Base-by-base conservation (phyloP, 176 grass and related monocot genomes). In the Zoysia pacifica region DNA sequence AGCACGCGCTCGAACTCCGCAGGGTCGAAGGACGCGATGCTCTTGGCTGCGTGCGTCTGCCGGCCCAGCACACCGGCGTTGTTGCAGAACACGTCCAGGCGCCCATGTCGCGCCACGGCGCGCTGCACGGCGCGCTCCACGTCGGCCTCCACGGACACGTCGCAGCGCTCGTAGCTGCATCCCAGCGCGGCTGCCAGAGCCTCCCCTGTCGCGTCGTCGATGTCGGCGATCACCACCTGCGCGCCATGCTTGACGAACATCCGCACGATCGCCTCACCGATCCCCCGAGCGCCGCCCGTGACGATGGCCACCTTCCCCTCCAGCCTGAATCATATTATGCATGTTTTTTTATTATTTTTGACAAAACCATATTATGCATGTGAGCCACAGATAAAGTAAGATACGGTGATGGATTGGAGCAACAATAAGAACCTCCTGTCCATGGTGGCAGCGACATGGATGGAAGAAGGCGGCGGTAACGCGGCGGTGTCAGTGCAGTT, bases 271-370 rank as follows among this genome's bases (percentile, higher is more conserved):
- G 93, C 90, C 78, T 92, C 90, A 5, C 90, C 93, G 62, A 97
- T 93, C 15, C 93, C 93, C 11, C 69, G 71, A 55, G 87, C 77
- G n/a, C 87, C 93, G 55, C 93, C 90, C 12, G 90, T 97, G 11
- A 96, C 87, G 39, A 96, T 84, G 39, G 82, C 85, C 11, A 92
- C 87, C 88, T 92, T 96, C 15, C 93, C 93, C 45, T 96, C 87
- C 55, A 92, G 68, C 72, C 90, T 81, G 3, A 2, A 12, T 16
- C 3, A 54, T 54, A 54, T 49, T 9, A 49, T 49, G 9, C 44
- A 45, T 45, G 28, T 28, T 28, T 28, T 28, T 28, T 28, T 28
- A 28, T 28, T 28, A 28, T 28, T 28, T 28, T 28, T 28, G 28
- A 28, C 28, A 28, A 28, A 28, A 28, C 28, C 28, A 28, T 28